Percentiles rank a stretch among this genome's conserved stretches.
These are phyloP conservation scores for Cupressus sempervirens DNA, from an alignment of 75 land plant genomes.

Conservation along the genomic window DNA sequence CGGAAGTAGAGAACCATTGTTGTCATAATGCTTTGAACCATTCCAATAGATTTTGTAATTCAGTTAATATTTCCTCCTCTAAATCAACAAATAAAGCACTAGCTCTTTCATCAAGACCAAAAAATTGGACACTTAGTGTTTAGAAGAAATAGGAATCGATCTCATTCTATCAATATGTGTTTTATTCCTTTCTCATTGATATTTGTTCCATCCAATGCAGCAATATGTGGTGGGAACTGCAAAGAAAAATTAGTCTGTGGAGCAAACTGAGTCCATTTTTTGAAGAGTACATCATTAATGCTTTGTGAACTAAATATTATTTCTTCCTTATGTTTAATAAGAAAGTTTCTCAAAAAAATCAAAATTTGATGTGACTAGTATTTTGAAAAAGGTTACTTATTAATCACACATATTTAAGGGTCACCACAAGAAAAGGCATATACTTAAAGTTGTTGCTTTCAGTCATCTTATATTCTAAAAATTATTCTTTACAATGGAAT, in stretches of 20 bases:
- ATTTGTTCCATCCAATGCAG: constrained; percentile 1
- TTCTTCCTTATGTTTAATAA: not conserved
- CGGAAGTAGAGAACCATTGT: not conserved
- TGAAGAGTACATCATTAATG: not conserved
- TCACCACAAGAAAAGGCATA: not conserved
- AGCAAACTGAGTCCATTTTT: not conserved
- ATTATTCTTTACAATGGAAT: not conserved
- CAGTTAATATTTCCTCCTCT: not conserved
- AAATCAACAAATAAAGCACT: not conserved
- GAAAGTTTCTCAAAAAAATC: not conserved
- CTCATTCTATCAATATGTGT: not conserved
- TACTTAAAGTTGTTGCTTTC: not conserved
- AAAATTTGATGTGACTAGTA: not conserved
- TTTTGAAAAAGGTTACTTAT: not conserved
- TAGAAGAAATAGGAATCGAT: not conserved
- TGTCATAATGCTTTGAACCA: not conserved
- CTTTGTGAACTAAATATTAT: not conserved
- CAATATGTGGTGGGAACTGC: not conserved
- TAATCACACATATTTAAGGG: not conserved
- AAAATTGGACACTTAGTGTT: not conserved
- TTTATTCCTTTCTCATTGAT: not conserved
- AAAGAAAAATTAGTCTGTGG: not conserved
- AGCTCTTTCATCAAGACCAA: not conserved
- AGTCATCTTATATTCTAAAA: not conserved
- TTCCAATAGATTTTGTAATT: not conserved